Percentiles rank a stretch among this genome's conserved stretches.
Conservation (phyloP, 495 filamentous ascomycete genomes). For the Hypomontagnella monticulosa region DNA sequence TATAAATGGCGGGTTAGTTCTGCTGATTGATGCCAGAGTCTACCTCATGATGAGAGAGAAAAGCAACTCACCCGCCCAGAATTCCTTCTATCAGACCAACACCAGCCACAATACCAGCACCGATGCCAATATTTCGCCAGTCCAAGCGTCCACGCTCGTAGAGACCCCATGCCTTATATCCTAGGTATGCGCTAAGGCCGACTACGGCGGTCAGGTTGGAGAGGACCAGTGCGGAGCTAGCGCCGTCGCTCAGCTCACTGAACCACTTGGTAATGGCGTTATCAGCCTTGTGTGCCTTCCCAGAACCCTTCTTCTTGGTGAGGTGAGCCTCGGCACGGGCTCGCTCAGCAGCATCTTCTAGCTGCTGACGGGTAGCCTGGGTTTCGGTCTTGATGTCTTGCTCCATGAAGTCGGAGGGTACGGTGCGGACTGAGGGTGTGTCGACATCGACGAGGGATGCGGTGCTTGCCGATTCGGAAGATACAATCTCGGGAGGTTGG, state of each 20-base stretch:
- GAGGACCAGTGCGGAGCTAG: constrained; percentile 48
- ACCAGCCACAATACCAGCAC: constrained; percentile 59
- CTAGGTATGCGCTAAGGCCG: constrained; percentile 57
- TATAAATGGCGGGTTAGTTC: constrained; percentile 22
- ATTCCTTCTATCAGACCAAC: constrained; percentile 55
- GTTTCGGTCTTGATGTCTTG: constrained; percentile 76
- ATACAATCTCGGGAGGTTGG: constrained; percentile 70
- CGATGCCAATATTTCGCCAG: constrained; percentile 74
- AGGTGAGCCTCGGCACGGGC: constrained; percentile 58
- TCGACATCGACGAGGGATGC: constrained; percentile 81
- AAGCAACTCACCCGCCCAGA: constrained; percentile 49
- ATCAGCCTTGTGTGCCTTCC: constrained; percentile 49
- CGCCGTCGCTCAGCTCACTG: constrained; percentile 44
- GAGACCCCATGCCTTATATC: constrained; percentile 57
- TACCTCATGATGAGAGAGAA: neutral
- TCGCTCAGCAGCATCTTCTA: constrained; percentile 52
- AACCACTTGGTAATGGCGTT: constrained; percentile 51
- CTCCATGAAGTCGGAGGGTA: constrained; percentile 71
- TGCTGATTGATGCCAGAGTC: neutral
- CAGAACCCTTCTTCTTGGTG: constrained; percentile 61
- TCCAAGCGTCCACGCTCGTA: constrained; percentile 73
- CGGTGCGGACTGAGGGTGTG: constrained; percentile 72
- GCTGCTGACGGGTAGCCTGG: constrained; percentile 65
- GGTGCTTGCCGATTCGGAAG: constrained; percentile 64
- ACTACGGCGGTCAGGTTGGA: constrained; percentile 55